Evolutionary conservation across 371 early-diverging fungal genomes (phyloP).

Genomic region (Neoconidiobolus thromboides): DNA sequence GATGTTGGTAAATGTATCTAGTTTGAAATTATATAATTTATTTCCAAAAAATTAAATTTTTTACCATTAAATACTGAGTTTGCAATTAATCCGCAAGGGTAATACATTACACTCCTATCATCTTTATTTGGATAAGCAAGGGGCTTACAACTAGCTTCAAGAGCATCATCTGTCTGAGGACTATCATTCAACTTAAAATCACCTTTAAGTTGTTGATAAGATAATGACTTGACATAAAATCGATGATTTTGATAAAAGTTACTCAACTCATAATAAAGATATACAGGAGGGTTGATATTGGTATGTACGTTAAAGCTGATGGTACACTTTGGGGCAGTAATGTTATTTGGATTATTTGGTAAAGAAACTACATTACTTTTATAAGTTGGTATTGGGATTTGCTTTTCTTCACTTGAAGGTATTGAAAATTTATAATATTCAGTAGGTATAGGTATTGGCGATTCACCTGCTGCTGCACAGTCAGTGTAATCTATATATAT

Average conservation of each 20-base stretch:
- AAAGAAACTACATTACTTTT: not conserved
- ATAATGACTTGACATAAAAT: conserved; percentile 80
- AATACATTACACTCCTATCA: conserved; percentile 18
- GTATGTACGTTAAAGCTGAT: conserved; percentile 50
- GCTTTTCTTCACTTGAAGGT: not conserved
- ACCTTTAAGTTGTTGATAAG: conserved; percentile 67
- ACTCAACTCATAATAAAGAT: conserved; percentile 84
- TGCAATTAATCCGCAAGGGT: conserved; percentile 98
- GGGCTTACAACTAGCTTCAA: conserved; percentile 9
- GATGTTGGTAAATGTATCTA: not conserved
- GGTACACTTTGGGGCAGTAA: conserved; percentile 32
- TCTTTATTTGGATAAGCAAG: conserved; percentile 7
- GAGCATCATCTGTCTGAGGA: conserved; percentile 5
- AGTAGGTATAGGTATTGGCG: not conserved
- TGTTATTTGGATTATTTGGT: not conserved
- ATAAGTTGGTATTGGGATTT: not conserved
- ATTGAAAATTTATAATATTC: not conserved
- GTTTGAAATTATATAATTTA: not conserved
- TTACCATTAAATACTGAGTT: conserved; percentile 13
- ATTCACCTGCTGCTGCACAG: conserved; percentile 21
- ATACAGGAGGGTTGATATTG: conserved; percentile 55
- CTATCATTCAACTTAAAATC: conserved; percentile 11
- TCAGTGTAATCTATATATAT: conserved; percentile 77
- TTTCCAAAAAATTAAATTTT: not conserved
- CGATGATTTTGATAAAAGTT: conserved; percentile 98